Percentiles rank a stretch among this genome's conserved stretches.
Evolutionary conservation across 768 basidiomycete species (phyloP).

Genomic region (Serendipita indica): DNA sequence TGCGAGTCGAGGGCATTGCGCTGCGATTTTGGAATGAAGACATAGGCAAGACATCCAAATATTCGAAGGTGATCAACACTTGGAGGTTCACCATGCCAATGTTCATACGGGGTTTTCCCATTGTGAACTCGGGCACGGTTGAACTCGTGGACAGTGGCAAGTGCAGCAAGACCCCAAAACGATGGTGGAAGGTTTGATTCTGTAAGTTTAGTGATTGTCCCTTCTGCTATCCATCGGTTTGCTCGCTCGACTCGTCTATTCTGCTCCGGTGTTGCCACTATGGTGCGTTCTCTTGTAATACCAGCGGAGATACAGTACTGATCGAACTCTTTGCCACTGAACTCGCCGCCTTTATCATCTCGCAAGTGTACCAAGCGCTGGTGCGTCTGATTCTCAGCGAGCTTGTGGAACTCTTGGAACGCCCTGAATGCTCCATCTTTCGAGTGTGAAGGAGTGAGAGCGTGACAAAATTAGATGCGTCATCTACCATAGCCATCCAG

Average conservation of each 20-base stretch:
- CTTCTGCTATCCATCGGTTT: slow-evolving; percentile 7
- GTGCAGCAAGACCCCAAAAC: no score
- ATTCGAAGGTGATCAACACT: slow-evolving; percentile 23
- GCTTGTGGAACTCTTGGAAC: neutral
- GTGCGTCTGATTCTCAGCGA: slow-evolving; percentile 1
- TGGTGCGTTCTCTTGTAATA: slow-evolving; percentile 2
- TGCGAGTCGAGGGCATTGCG: slow-evolving; percentile 11
- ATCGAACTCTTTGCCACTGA: neutral
- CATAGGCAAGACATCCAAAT: slow-evolving; percentile 29
- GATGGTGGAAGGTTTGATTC: slow-evolving; percentile 13
- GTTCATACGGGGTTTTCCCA: slow-evolving; percentile 15
- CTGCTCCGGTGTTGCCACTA: neutral
- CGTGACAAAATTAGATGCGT: neutral
- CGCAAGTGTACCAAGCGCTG: neutral
- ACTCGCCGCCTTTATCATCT: slow-evolving; percentile 6
- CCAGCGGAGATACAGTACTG: neutral
- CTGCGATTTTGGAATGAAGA: slow-evolving; percentile 23
- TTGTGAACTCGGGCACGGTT: no score
- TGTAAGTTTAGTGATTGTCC: slow-evolving; percentile 15
- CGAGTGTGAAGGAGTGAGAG: neutral
- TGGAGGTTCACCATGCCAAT: slow-evolving; percentile 12
- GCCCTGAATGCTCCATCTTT: neutral
- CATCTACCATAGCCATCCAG: slow-evolving; percentile 5
- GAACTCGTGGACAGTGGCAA: no score
- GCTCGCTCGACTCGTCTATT: slow-evolving; percentile 3